Evolutionary conservation across 495 filamentous ascomycete species (phyloP).

Genomic region (Penicillium argentinense): DNA sequence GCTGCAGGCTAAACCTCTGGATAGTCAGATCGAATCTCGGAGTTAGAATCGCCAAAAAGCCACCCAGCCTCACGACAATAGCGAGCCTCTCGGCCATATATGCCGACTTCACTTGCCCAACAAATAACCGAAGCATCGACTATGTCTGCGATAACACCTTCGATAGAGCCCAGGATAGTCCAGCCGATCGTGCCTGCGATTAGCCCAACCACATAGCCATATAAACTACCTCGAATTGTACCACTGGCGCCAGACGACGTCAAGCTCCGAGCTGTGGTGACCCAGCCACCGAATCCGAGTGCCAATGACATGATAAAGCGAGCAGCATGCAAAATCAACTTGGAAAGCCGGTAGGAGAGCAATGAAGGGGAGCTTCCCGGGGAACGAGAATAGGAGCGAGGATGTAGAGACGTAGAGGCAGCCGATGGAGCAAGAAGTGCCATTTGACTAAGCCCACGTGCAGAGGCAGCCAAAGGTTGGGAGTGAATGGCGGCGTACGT

Average conservation of each 20-base stretch:
- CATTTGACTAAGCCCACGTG: constrained; percentile 75
- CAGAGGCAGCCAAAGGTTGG: constrained; percentile 70
- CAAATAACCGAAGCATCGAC: constrained; percentile 91
- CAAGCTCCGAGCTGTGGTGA: constrained; percentile 80
- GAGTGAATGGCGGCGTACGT: constrained; percentile 96
- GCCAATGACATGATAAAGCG: constrained; percentile 85
- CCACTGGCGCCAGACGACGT: constrained; percentile 51
- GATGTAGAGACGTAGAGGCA: constrained; percentile 55
- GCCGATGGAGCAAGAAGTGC: constrained; percentile 64
- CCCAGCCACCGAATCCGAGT: constrained; percentile 95
- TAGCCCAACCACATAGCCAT: constrained; percentile 91
- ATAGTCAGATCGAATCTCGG: constrained; percentile 13
- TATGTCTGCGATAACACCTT: constrained; percentile 87
- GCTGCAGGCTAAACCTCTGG: constrained; percentile 16
- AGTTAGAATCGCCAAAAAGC: constrained; percentile 64
- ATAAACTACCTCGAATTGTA: constrained; percentile 75
- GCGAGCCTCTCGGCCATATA: constrained; percentile 63
- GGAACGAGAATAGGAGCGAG: constrained; percentile 41
- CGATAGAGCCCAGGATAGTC: constrained; percentile 92
- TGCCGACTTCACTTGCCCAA: constrained; percentile 84
- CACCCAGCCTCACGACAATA: constrained; percentile 87
- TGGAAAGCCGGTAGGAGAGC: constrained; percentile 81
- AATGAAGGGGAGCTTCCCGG: constrained; percentile 42
- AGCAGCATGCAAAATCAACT: constrained; percentile 86
- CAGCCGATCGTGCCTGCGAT: constrained; percentile 92